Conservation (phyloP, 768 basidiomycete genomes). For the Dioszegia crocea region DNA sequence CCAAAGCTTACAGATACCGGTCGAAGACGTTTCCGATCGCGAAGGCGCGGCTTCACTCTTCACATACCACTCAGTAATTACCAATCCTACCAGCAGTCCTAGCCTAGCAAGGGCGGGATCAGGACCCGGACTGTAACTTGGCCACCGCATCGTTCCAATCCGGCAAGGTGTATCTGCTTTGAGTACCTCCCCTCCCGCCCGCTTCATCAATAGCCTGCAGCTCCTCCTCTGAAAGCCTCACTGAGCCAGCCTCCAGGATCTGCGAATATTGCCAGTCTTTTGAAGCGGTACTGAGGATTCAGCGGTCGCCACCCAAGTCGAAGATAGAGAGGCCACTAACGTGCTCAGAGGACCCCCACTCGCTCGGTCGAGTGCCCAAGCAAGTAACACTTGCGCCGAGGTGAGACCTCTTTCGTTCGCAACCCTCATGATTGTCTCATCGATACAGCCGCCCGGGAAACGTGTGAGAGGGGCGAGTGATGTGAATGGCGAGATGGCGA, state of each 20-base stretch:
- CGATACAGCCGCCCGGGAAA: constrained; percentile 21
- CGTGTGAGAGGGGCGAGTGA: constrained; percentile 32
- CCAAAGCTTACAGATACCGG: too few relatives aligned
- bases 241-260: not conserved
- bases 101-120: too few relatives aligned
- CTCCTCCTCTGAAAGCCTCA: not conserved
- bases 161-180: too few relatives aligned
- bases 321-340: not conserved
- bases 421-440: constrained; percentile 19
- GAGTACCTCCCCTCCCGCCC: not conserved
- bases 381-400: constrained; percentile 34
- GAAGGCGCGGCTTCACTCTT: too few relatives aligned
- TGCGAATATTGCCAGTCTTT: constrained; percentile 1
- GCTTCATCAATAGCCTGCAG: not conserved
- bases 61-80: too few relatives aligned
- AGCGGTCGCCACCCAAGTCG: not conserved
- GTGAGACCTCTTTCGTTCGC: constrained; percentile 16
- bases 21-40: too few relatives aligned
- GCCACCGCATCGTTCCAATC: too few relatives aligned
- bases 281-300: not conserved
- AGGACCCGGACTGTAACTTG: too few relatives aligned
- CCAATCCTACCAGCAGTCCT: too few relatives aligned
- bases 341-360: not conserved
- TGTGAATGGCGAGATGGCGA: constrained; percentile 38
- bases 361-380: constrained; percentile 18